These are phyloP conservation scores for Solanum sejunctum DNA, from an alignment of 257 asterid species.

Conservation along the genomic window DNA sequence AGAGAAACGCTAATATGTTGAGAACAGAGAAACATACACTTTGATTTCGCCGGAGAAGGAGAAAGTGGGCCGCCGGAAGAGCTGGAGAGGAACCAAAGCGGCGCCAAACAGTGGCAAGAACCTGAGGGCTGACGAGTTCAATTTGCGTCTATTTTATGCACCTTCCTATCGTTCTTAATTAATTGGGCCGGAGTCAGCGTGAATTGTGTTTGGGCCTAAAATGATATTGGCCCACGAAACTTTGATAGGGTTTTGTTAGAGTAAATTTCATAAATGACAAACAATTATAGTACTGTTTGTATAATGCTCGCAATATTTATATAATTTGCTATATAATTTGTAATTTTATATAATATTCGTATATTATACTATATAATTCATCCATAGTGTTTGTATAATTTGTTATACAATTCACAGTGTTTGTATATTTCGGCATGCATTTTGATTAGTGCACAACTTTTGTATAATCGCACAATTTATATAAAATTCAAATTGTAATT, in stretches of 20 bases:
- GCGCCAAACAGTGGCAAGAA: background rate
- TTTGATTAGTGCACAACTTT: too few relatives aligned
- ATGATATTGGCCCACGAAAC: background rate
- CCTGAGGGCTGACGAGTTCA: background rate
- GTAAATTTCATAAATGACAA: too few relatives aligned
- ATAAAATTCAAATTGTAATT: too few relatives aligned
- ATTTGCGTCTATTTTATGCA: background rate
- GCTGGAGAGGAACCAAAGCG: background rate
- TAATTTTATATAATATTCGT: too few relatives aligned
- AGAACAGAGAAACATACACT: background rate
- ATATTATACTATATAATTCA: too few relatives aligned
- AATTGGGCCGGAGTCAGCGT: background rate
- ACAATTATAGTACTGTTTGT: too few relatives aligned
- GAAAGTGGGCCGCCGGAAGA: background rate
- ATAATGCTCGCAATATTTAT: too few relatives aligned
- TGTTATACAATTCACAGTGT: too few relatives aligned
- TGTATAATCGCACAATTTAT: too few relatives aligned
- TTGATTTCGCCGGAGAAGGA: background rate
- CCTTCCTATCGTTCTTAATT: background rate
- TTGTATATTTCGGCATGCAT: too few relatives aligned
- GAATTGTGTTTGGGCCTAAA: background rate
- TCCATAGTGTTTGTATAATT: too few relatives aligned
- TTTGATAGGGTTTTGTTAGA: background rate
- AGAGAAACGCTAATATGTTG: background rate
- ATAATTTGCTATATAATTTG: too few relatives aligned